Evolutionary conservation across 2,329 filamentous ascomycete species (phyloP), one percentile per base, ranked within the genome.

Genomic region (Chalara sp.): DNA sequence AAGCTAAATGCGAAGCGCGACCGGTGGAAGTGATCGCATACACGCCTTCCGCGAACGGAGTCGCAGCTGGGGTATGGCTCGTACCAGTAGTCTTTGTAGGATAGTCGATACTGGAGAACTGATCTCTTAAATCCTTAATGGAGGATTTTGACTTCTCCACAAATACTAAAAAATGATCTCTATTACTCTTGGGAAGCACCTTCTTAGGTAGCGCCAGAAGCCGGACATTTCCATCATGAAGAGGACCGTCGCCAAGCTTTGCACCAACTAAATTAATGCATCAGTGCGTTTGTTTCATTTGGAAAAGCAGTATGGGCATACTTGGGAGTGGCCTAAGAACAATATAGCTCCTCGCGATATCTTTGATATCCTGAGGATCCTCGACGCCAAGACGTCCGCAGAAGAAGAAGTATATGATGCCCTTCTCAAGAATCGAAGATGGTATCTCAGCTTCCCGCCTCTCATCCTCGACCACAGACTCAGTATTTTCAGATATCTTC

Each of bases 331-430:
- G 89, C 0, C 87, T 81, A 4, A 96, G 76, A 11, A 95, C 77
- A 61, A 96, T 83, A 70, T 86, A 92, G 55, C 79, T 89, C 46
- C 89, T 84, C 41, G 86, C 81, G 46, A 95, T 78, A 48, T 96
- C 89, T 40, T 78, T 70, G 1, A 92, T 74, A 44, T 78, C 76
- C 13, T 84, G 76, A 0, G 89, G 84, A 6, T 87, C 76, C 5
- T 89, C 80, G 30, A 87, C 76, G 47, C 81, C 80, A 37, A 96
- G 87, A 10, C 89, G 83, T 6, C 83, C 82, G 13, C 90, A 84
- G 61, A 86, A 85, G 73, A 95, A 95, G 76, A 95, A 95, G 73
- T 95, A 95, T 58, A 96, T 83, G 59, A 93, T 79, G 4, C 90
- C 90, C 62, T 93, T 95, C 63, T 96, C 90, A 2, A 95, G 75